phyloP scores from a whole-genome alignment of 805 yeast species.

The Suhomyces sp. region DNA sequence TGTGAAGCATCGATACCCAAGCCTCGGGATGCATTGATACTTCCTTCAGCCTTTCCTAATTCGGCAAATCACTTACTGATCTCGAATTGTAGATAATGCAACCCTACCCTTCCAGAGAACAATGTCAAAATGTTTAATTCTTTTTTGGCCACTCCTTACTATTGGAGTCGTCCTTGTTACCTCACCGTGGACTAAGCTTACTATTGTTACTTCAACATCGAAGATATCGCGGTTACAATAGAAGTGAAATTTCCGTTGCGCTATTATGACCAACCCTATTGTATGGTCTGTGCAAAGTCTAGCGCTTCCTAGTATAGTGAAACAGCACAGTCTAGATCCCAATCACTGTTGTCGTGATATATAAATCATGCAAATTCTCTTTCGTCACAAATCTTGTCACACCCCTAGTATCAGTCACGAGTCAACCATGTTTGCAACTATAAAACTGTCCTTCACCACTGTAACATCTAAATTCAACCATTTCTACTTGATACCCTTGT shows the following conservation, averaged over 20 bases:
- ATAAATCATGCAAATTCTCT: neutral
- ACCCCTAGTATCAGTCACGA: neutral
- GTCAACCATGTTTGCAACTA: slow-evolving; percentile 3
- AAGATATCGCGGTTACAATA: too few relatives aligned
- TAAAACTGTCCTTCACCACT: slow-evolving; percentile 11
- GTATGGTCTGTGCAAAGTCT: too few relatives aligned
- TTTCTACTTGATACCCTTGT: slow-evolving; percentile 24
- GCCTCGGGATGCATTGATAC: neutral
- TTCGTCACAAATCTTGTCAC: neutral
- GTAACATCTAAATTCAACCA: slow-evolving; percentile 24
- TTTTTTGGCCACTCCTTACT: too few relatives aligned
- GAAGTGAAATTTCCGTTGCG: too few relatives aligned
- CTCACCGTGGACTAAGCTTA: too few relatives aligned
- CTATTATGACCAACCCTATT: too few relatives aligned
- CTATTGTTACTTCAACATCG: too few relatives aligned
- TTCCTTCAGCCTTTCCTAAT: neutral
- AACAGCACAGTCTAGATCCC: too few relatives aligned
- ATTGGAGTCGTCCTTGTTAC: too few relatives aligned
- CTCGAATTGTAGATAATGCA: neutral
- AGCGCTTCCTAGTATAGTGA: too few relatives aligned
- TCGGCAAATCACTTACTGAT: slow-evolving; percentile 1
- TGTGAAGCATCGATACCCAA: neutral
- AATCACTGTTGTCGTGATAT: too few relatives aligned
- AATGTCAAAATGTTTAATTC: too few relatives aligned
- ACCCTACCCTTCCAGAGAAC: slow-evolving; percentile 1